These are phyloP conservation scores for Zopfochytrium polystomum DNA, from an alignment of 371 early-diverging fungal species.

Conservation along the genomic window DNA sequence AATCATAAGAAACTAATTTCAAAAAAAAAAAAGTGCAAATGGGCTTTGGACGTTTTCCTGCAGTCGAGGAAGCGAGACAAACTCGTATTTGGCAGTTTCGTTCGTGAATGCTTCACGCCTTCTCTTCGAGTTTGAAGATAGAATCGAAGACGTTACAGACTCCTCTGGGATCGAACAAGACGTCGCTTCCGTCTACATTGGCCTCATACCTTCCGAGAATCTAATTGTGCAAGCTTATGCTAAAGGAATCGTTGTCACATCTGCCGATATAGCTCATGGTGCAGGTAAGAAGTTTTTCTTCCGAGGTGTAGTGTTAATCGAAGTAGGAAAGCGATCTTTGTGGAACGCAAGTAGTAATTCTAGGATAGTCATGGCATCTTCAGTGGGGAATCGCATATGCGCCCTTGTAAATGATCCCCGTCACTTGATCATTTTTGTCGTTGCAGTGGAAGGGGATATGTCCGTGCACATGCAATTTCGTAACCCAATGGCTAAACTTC, in stretches of 20 bases:
- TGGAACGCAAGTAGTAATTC: no score
- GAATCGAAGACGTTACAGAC: slow-evolving; percentile 18
- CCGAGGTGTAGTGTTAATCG: slow-evolving; percentile 1
- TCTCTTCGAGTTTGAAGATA: slow-evolving; percentile 13
- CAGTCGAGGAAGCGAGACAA: slow-evolving; percentile 10
- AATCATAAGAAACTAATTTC: background rate
- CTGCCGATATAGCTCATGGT: slow-evolving; percentile 17
- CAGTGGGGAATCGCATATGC: no score
- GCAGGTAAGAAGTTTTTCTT: slow-evolving; percentile 10
- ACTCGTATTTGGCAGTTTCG: slow-evolving; percentile 14
- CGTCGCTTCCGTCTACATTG: slow-evolving; percentile 4
- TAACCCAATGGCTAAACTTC: no score
- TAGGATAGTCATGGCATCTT: no score
- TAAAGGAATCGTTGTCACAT: slow-evolving; percentile 13
- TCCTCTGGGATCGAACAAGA: slow-evolving; percentile 14
- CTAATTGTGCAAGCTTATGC: background rate
- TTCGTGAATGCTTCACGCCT: slow-evolving; percentile 24
- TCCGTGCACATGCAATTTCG: no score
- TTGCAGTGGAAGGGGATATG: no score
- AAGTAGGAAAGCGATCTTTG: background rate
- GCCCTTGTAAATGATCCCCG: no score
- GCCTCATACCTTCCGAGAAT: background rate
- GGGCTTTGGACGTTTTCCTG: slow-evolving; percentile 1
- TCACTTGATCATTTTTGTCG: no score
- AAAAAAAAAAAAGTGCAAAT: background rate